These are phyloP conservation scores for Geranium rotundifolium DNA, from an alignment of 345 rosid species.

Conservation along the genomic window DNA sequence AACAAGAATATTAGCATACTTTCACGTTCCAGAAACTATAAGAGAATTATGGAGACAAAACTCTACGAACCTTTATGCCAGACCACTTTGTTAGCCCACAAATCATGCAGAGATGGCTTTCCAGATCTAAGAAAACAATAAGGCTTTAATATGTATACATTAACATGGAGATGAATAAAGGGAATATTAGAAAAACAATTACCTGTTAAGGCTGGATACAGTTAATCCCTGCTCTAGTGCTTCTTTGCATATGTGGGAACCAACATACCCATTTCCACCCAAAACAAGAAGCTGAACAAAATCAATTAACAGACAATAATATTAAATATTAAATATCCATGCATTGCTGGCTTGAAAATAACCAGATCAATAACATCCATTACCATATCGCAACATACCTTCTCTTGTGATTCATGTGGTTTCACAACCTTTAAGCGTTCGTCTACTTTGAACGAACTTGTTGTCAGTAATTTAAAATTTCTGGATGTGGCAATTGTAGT, in stretches of 20 bases:
- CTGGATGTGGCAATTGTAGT: conserved; percentile 8
- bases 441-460: conserved; percentile 9
- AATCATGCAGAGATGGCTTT: conserved; percentile 34
- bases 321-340: not conserved
- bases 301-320: not conserved
- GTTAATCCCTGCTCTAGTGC: conserved; percentile 20
- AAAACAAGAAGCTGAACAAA: conserved; percentile 26
- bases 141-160: no score
- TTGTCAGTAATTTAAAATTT: conserved; percentile 17
- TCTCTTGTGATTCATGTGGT: conserved; percentile 8
- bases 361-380: not conserved
- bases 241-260: conserved; percentile 27
- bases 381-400: conserved; percentile 10
- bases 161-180: not conserved
- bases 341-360: not conserved
- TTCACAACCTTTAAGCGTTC: conserved; percentile 9
- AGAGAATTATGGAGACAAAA: not conserved
- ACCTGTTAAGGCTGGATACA: conserved; percentile 34
- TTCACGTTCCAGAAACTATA: conserved; percentile 1
- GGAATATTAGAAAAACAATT: not conserved
- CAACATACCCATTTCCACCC: conserved; percentile 35
- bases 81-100: conserved; percentile 40
- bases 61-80: conserved; percentile 41
- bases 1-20: not conserved
- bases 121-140: conserved; percentile 33